A percentile compares a stretch with the other conserved stretches of the same genome.
phyloP scores from a whole-genome alignment of 192 early-diverging fungal genomes.

The Linnemannia hyalina region DNA sequence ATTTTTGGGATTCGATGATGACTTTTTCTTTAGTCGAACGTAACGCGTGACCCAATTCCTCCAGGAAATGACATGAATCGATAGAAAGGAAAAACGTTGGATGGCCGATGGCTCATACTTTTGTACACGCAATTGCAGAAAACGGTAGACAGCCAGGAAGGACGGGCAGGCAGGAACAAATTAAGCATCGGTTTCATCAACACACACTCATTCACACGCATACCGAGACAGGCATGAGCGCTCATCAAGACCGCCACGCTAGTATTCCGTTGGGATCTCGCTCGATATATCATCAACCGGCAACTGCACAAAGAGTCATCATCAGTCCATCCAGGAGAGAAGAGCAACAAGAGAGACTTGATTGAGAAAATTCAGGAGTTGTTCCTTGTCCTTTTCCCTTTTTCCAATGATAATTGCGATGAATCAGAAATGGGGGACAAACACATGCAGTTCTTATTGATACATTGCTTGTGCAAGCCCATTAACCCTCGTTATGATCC shows the following conservation, averaged over 20 bases:
- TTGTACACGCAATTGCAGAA: not conserved
- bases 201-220: too few species aligned
- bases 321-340: not conserved
- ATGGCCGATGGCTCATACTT: not conserved
- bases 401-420: not conserved
- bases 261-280: not conserved
- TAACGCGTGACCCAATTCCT: slow-evolving; percentile 11
- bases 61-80: not conserved
- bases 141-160: not conserved
- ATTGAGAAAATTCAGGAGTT: not conserved
- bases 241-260: not conserved
- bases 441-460: too few species aligned
- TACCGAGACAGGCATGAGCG: not conserved
- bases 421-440: too few species aligned
- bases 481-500: not conserved
- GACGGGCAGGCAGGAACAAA: not conserved
- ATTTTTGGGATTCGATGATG: slow-evolving; percentile 5
- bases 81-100: not conserved
- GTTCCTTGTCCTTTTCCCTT: not conserved
- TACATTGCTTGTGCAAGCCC: too few species aligned
- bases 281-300: not conserved
- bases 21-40: not conserved
- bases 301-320: not conserved
- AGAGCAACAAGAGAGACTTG: not conserved
- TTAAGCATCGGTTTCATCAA: slow-evolving; percentile 1